Evolutionary conservation across 2,329 filamentous ascomycete genomes (phyloP).

Genomic region (Aspergillus spinulosporus): DNA sequence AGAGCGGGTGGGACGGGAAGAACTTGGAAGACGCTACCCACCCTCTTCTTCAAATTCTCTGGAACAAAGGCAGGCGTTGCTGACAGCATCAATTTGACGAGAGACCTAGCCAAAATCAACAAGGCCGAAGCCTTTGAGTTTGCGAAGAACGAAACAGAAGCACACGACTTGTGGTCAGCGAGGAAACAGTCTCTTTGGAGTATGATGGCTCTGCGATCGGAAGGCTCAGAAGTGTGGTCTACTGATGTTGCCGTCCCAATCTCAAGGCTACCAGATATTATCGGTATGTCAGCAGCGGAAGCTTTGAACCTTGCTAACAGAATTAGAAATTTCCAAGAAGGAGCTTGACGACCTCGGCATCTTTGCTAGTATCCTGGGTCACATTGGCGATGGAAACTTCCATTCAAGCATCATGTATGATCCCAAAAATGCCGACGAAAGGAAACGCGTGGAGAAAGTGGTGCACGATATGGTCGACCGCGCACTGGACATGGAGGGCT

Average conservation of each 20-base stretch:
- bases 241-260: slow-evolving; percentile 63
- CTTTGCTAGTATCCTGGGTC: slow-evolving; percentile 84
- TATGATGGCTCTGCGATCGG: slow-evolving; percentile 57
- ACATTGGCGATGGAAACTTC: slow-evolving; percentile 93
- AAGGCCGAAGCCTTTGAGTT: slow-evolving; percentile 57
- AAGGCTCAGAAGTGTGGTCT: slow-evolving; percentile 60
- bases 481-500: slow-evolving; percentile 90
- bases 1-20: slow-evolving; percentile 60
- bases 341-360: slow-evolving; percentile 83
- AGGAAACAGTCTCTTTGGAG: slow-evolving; percentile 63
- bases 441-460: slow-evolving; percentile 72
- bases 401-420: slow-evolving; percentile 91
- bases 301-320: slow-evolving; percentile 17
- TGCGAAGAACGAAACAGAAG: slow-evolving; percentile 54
- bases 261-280: slow-evolving; percentile 63
- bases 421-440: slow-evolving; percentile 66
- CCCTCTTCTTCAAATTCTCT: slow-evolving; percentile 60
- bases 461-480: slow-evolving; percentile 87
- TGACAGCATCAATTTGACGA: slow-evolving; percentile 72
- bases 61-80: slow-evolving; percentile 75
- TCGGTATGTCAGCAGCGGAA: slow-evolving; percentile 43
- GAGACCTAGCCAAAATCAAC: slow-evolving; percentile 65
- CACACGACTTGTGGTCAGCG: slow-evolving; percentile 60
- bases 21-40: slow-evolving; percentile 43
- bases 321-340: slow-evolving; percentile 77